Base-by-base conservation (phyloP, 345 rosid species). In the Boechera retrofracta region DNA sequence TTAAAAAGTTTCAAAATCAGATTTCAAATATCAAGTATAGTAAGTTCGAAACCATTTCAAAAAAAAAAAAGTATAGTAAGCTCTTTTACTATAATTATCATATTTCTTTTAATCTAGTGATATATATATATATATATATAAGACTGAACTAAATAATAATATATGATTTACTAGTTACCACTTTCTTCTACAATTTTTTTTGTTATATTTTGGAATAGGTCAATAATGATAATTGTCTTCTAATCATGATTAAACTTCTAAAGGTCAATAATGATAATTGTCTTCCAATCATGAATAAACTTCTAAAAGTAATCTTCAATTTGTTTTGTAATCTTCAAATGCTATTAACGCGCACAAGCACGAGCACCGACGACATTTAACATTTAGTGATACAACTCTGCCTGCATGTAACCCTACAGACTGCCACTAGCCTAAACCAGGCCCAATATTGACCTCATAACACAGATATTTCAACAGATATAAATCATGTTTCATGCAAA, bases 391-490 rank as follows among this genome's bases (percentile, higher is more conserved):
- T 44, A 4, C 61, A 1, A 56, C 15, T 0, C 7, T 31, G 33
- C 31, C 18, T 28, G 29, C 29, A 57, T 41, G 49, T 38, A 75
- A 67, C 73, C 44, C 62, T 75, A 67, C 9, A 61, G 24, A 60
- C 38, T 41, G 32, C 57, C 10, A 61, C 26, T 63, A 77, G 36
- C 18, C 38, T 56, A 71, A 53, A 0, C 18, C 51, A 61, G 26
- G 59, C 65, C 66, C 65, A 69, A 13, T 62, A 59, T 75, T 51
- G 55, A 76, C 73, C 44, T 2, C 26, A 29, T 8, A 28, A 32
- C 45, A 67, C 29, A 29, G 0, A 21, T 36, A 16, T 67, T 51
- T 58, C 61, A 57, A 75, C 69, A 51, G 47, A 41, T 36, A n/a
- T 33, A 32, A 47, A 33, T 48, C 45, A 38, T 62, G 41, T 44